Evolutionary conservation across 108 stramenopile genomes (phyloP), one percentile per base, ranked within the genome.

Genomic region (Nitzschia sp.): DNA sequence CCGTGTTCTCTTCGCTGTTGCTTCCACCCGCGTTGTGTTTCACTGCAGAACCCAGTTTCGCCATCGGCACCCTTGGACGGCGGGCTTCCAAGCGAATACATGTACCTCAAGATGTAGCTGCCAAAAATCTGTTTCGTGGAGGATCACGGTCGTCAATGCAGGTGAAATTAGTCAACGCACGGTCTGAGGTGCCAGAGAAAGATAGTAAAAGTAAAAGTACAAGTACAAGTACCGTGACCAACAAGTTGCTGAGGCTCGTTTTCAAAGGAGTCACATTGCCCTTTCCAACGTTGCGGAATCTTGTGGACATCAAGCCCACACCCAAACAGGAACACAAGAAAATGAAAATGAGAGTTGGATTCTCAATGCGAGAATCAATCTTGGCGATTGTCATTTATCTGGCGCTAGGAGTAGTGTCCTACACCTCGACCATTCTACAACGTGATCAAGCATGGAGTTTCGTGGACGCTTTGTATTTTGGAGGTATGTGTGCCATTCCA

Each of bases 391-490:
- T 73, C 3, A 27, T 63, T 11, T 80, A 84, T 21, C 58, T 88
- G 13, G 48, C 69, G 0, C 25, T 82, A 16, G 83, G 86, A 32
- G 81, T 80, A 13, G 22, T 82, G 11, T 80, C 81, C 0, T 88
- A 80, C 55, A 41, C 9, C 38, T 41, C 38, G 38, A 41, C 38
- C 38, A 6, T 41, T 9, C 38, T 41, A 13, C 38, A 41, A 13
- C 67, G 78, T 28, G 58, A 46, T 29, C 65, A 75, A 68, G 30
- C 46, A 22, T 85, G 83, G 83, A 41, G 75, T 19, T 64, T 88
- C 33, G 56, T 85, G 5, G 86, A 88, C 55, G 76, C 83, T 15
- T 35, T 88, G 25, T 88, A 88, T 35, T 88, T 88, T 73, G 38
- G 38, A 9, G 38, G 38, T 41, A 41, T 13, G 38, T 41, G 13